Conservation (phyloP, 1,139 yeast species). For the Hansenula lynferdii region DNA sequence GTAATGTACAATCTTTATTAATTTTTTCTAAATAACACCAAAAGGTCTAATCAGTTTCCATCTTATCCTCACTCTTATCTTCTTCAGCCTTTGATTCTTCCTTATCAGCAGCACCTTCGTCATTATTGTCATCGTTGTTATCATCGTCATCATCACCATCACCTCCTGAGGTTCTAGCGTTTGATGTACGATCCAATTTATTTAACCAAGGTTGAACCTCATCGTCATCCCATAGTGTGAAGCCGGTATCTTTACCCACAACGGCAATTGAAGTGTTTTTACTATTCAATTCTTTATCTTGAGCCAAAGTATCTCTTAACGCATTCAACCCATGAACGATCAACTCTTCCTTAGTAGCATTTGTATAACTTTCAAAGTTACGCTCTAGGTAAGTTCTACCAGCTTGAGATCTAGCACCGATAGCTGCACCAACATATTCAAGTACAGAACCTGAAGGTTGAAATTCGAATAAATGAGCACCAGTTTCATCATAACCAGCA, state of each 20-base stretch:
- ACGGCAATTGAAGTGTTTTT: slow-evolving; percentile 88
- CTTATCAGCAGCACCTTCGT: slow-evolving; percentile 17
- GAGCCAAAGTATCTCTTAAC: slow-evolving; percentile 87
- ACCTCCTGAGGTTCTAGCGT: slow-evolving; percentile 37
- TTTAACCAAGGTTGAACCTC: slow-evolving; percentile 73
- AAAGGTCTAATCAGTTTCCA: slow-evolving; percentile 55
- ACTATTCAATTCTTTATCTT: slow-evolving; percentile 83
- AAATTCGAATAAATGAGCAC: slow-evolving; percentile 92
- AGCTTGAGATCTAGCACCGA: slow-evolving; percentile 98
- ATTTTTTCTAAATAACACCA: too few species aligned
- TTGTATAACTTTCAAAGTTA: slow-evolving; percentile 60
- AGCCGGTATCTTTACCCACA: slow-evolving; percentile 75
- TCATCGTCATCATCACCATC: slow-evolving; percentile 30
- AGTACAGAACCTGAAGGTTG: slow-evolving; percentile 93
- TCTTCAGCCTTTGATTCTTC: slow-evolving; percentile 13
- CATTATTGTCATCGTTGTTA: slow-evolving; percentile 21
- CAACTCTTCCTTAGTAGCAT: slow-evolving; percentile 63
- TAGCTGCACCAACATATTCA: slow-evolving; percentile 91
- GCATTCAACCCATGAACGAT: slow-evolving; percentile 88
- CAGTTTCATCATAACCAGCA: slow-evolving; percentile 91
- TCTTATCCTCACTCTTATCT: slow-evolving; percentile 32
- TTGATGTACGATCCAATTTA: slow-evolving; percentile 55
- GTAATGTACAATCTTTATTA: background rate
- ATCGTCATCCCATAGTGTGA: slow-evolving; percentile 76
- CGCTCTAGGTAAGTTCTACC: slow-evolving; percentile 95